Percentiles rank a stretch among this genome's conserved stretches.
phyloP scores from a whole-genome alignment of 495 filamentous ascomycete genomes.

The Podospora anserina region DNA sequence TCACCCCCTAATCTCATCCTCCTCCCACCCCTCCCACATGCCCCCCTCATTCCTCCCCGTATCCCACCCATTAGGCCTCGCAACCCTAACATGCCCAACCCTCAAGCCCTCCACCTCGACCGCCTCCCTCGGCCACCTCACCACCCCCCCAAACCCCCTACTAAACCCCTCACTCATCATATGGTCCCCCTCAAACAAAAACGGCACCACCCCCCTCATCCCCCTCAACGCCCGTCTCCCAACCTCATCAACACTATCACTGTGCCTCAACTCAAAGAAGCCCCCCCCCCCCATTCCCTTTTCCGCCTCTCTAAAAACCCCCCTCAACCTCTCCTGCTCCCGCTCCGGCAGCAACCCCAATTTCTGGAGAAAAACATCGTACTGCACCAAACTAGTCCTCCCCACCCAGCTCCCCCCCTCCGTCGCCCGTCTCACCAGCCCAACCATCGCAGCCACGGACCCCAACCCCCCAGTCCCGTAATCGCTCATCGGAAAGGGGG shows the following conservation, averaged over 20 bases:
- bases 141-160: conserved; percentile 46
- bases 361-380: conserved; percentile 64
- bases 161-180: conserved; percentile 49
- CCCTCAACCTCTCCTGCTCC: conserved; percentile 55
- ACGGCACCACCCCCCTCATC: conserved; percentile 53
- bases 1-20: conserved; percentile 30
- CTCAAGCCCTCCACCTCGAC: conserved; percentile 49
- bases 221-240: conserved; percentile 61
- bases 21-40: conserved; percentile 50
- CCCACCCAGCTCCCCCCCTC: conserved; percentile 64
- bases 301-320: conserved; percentile 34
- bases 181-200: conserved; percentile 41
- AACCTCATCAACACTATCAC: conserved; percentile 70
- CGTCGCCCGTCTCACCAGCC: conserved; percentile 59
- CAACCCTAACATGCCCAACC: conserved; percentile 52
- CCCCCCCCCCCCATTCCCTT: conserved; percentile 35
- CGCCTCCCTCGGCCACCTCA: conserved; percentile 51
- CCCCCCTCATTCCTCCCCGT: conserved; percentile 34
- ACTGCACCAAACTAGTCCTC: conserved; percentile 56
- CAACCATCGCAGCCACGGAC: conserved; percentile 59
- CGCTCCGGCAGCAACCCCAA: conserved; percentile 57
- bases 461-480: conserved; percentile 71
- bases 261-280: conserved; percentile 65
- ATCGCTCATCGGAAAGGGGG: conserved; percentile 78
- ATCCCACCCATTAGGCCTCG: conserved; percentile 59